These are phyloP conservation scores for Platismatia glauca DNA, from an alignment of 495 filamentous ascomycete genomes.

Conservation along the genomic window DNA sequence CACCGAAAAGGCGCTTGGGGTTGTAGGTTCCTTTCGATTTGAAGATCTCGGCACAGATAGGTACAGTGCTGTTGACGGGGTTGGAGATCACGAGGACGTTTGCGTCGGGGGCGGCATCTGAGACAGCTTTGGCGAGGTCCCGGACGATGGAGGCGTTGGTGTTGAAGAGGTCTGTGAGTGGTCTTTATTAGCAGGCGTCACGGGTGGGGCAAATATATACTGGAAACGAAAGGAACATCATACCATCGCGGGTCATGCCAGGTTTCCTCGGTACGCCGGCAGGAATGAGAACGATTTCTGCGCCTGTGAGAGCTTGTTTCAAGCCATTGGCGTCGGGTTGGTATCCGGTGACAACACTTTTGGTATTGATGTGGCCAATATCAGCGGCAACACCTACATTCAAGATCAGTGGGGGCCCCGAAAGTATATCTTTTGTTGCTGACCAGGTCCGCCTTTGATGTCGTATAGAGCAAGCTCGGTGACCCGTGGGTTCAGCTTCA, in stretches of 20 bases:
- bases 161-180: conserved; percentile 80
- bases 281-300: conserved; percentile 93
- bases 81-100: conserved; percentile 97
- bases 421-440: conserved; percentile 24
- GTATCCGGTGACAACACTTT: conserved; percentile 88
- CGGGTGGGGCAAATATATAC: no score
- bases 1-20: conserved; percentile 96
- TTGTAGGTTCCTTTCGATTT: conserved; percentile 92
- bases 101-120: conserved; percentile 80
- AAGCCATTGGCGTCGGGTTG: conserved; percentile 67
- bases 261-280: conserved; percentile 98
- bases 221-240: neutral
- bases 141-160: conserved; percentile 99
- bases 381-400: conserved; percentile 90
- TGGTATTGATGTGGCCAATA: conserved; percentile 97
- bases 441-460: conserved; percentile 90
- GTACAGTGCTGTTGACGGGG: conserved; percentile 98
- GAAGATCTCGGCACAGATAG: conserved; percentile 94
- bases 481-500: conserved; percentile 96
- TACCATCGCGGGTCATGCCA: conserved; percentile 96
- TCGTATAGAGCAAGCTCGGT: conserved; percentile 93
- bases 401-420: conserved; percentile 10
- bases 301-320: conserved; percentile 64
- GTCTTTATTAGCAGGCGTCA: neutral
- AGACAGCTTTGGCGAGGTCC: conserved; percentile 92